Evolutionary conservation across 768 basidiomycete species (phyloP).

Genomic region (Russula sp.): DNA sequence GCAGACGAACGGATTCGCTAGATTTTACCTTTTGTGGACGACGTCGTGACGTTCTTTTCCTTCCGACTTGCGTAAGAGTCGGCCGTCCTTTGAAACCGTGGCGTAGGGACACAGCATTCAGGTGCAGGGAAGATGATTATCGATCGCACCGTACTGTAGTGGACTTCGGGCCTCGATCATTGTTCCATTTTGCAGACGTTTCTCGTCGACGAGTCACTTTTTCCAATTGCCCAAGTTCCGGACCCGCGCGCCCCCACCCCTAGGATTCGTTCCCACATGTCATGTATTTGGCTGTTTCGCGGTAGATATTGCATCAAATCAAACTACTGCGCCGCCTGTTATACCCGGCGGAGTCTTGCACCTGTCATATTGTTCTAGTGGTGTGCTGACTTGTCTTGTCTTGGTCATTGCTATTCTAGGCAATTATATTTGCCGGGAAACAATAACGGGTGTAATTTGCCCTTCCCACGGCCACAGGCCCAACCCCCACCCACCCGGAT

Average conservation of each 20-base stretch:
- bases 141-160: background rate
- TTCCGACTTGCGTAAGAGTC: slow-evolving; percentile 18
- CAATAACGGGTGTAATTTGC: background rate
- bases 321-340: slow-evolving; percentile 5
- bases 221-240: slow-evolving; percentile 8
- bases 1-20: background rate
- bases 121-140: background rate
- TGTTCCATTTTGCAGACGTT: background rate
- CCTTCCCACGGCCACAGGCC: slow-evolving; percentile 18
- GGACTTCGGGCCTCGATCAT: background rate
- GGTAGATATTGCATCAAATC: background rate
- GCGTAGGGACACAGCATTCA: slow-evolving; percentile 9
- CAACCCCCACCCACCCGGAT: slow-evolving; percentile 9
- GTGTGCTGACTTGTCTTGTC: slow-evolving; percentile 14
- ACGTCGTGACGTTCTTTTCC: slow-evolving; percentile 13
- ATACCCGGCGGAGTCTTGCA: background rate
- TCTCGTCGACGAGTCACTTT: background rate
- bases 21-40: slow-evolving; percentile 10
- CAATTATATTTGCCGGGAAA: background rate
- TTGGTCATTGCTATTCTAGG: slow-evolving; percentile 7
- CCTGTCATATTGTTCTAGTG: slow-evolving; percentile 25
- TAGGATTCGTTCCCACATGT: background rate
- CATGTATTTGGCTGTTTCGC: background rate
- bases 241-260: no score
- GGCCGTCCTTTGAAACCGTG: slow-evolving; percentile 12